Base-by-base conservation (phyloP, 805 yeast species). In the Metschnikowia peoriensis region DNA sequence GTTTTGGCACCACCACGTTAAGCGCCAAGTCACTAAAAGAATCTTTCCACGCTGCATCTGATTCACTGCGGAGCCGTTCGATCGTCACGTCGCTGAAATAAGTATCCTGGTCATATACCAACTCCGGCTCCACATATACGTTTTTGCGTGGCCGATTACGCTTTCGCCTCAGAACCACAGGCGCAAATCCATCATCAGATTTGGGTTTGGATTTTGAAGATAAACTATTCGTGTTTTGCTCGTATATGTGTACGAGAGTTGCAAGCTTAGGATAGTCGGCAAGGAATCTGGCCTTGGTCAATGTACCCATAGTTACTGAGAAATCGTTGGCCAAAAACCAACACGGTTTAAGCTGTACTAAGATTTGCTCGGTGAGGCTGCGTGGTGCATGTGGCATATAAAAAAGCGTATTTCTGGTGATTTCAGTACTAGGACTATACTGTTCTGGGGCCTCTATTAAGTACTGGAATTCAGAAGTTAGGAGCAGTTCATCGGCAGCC, bases 331-430 rank as follows among this genome's bases (percentile, higher is more conserved):
- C 84, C 16, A 84, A 64, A 42, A 80, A 55, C 37, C 67, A 61
- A n/a, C 41, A 49, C 2, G 86, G 82, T 35, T 62, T 28, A 22
- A 69, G 64, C 0, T 51, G 27, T 1, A 41, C 41, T 11, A 82
- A 47, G 1, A 83, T 55, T 1, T 28, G n/a, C 40, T 81, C 77
- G 1, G 85, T 79, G 15, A 83, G 60, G 15, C 66, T 72, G 39
- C 85, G 66, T 1, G 90, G 89, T 0, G 92, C 93, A 69, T 88
- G 96, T 0, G 96, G 96, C 44, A 88, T 72, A 61, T 81, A 88
- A 64, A 72, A 86, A 1, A 88, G 66, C 0, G 76, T 69, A 10
- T n/a, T 44, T 16, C 35, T 12, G 12, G 46, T 38, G 1, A 17
- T 14, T 5, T 35, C 16, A 2, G 42, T 37, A n/a, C 16, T 16